phyloP scores from a whole-genome alignment of 1,139 yeast genomes.

The Yamadazyma songkhlaensis region DNA sequence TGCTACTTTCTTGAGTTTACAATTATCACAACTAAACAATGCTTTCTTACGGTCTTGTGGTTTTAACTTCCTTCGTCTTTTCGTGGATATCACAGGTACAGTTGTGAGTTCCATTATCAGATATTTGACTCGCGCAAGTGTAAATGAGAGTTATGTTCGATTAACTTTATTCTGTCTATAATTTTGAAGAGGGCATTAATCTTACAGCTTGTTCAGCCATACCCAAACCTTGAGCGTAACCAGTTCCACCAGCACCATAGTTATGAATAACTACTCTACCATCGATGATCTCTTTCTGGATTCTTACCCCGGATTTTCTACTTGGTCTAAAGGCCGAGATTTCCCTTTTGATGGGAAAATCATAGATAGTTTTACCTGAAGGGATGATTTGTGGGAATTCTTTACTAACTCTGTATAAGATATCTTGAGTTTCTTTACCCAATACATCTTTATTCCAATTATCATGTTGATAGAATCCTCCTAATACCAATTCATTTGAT shows the following conservation, averaged over 20 bases:
- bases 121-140: neutral
- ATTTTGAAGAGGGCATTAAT: constrained; percentile 13
- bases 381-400: constrained; percentile 50
- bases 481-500: constrained; percentile 55
- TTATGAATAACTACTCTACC: constrained; percentile 38
- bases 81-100: constrained; percentile 1
- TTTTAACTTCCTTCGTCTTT: constrained; percentile 3
- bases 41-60: constrained; percentile 15
- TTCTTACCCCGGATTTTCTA: constrained; percentile 64
- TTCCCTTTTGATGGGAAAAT: constrained; percentile 46
- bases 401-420: constrained; percentile 51
- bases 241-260: constrained; percentile 49
- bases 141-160: neutral
- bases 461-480: constrained; percentile 61
- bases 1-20: constrained; percentile 38
- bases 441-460: constrained; percentile 58
- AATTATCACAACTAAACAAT: constrained; percentile 44
- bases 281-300: constrained; percentile 47
- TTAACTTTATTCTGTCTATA: neutral
- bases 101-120: constrained; percentile 1
- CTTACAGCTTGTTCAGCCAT: constrained; percentile 33
- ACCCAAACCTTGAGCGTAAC: constrained; percentile 48
- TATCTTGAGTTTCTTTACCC: constrained; percentile 52
- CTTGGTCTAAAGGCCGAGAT: constrained; percentile 71
- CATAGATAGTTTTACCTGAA: constrained; percentile 16